A percentile compares a stretch with the other conserved stretches of the same genome.
Conservation (phyloP, 2,329 filamentous ascomycete species). For the Ascochyta lentis region DNA sequence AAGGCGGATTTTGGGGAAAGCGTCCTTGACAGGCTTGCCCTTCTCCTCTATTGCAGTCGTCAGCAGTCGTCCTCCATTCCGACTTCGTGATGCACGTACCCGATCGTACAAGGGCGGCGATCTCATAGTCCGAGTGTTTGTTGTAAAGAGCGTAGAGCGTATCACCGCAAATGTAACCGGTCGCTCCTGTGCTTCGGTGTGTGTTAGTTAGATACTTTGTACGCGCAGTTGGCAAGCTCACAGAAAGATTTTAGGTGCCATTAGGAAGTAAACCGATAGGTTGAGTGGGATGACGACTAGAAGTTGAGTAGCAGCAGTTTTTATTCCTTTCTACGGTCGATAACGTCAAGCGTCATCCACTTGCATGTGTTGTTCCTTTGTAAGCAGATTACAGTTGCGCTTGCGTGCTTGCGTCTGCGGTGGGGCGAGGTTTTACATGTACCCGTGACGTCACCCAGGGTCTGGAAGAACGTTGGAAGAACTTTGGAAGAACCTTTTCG, state of each 20-base stretch:
- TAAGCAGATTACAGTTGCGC: neutral
- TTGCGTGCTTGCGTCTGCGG: neutral
- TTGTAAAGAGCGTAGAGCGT: slow-evolving; percentile 52
- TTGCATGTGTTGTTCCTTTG: neutral
- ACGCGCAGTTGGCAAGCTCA: slow-evolving; percentile 3
- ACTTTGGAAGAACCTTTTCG: slow-evolving; percentile 5
- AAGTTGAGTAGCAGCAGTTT: neutral
- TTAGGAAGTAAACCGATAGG: neutral
- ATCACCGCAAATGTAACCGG: slow-evolving; percentile 48
- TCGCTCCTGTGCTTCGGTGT: slow-evolving; percentile 31
- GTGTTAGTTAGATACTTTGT: neutral
- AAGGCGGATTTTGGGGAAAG: slow-evolving; percentile 55
- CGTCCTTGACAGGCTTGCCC: slow-evolving; percentile 50
- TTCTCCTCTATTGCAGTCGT: slow-evolving; percentile 46
- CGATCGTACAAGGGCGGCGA: slow-evolving; percentile 53
- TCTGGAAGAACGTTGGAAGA: slow-evolving; percentile 3
- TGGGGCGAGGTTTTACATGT: neutral
- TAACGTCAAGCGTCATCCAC: neutral
- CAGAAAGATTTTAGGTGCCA: slow-evolving; percentile 37
- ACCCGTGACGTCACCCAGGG: slow-evolving; percentile 7
- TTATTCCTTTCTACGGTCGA: neutral
- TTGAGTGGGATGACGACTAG: neutral
- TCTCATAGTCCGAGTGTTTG: slow-evolving; percentile 56
- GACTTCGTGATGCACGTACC: slow-evolving; percentile 6
- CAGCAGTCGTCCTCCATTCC: neutral